Percentiles rank a stretch among this genome's conserved stretches.
Evolutionary conservation across 352 stramenopile species (phyloP).

Genomic region (Salisapilia sapeloensis): DNA sequence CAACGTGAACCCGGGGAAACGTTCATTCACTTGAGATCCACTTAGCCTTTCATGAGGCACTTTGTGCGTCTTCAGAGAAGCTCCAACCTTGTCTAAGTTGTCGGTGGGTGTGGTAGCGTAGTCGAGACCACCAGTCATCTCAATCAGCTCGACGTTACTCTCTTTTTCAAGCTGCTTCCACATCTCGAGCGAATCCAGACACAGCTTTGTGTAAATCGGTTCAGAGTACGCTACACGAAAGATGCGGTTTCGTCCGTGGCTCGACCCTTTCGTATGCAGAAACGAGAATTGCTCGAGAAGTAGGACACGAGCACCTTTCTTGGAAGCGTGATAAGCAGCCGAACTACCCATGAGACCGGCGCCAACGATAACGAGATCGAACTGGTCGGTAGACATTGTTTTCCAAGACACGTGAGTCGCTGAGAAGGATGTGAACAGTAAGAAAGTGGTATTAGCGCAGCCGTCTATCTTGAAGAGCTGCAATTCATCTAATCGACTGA

Average conservation of each 20-base stretch:
- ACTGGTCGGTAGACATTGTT: no score
- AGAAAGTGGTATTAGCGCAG: no score
- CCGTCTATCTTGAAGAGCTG: no score
- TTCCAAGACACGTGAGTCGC: no score
- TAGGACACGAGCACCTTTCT: conserved; percentile 24
- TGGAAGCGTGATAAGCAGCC: conserved; percentile 30
- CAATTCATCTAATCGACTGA: no score
- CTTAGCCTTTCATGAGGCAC: conserved; percentile 25
- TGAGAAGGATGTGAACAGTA: no score
- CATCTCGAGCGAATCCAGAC: conserved; percentile 33
- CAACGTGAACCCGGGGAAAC: conserved; percentile 35
- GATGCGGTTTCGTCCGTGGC: conserved; percentile 61
- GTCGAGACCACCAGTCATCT: conserved; percentile 45
- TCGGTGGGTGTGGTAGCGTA: conserved; percentile 13
- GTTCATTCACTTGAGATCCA: conserved; percentile 15
- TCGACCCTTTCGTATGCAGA: conserved; percentile 46
- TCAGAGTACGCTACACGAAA: conserved; percentile 71
- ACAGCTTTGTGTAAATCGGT: conserved; percentile 46
- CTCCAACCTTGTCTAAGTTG: conserved; percentile 12
- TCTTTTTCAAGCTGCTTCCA: conserved; percentile 32
- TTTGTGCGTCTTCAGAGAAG: conserved; percentile 10
- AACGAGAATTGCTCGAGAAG: conserved; percentile 59
- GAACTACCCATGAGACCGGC: conserved; percentile 52
- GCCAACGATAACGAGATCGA: conserved; percentile 35
- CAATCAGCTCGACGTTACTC: conserved; percentile 16